Percentiles rank a stretch among this genome's conserved stretches.
phyloP scores from a whole-genome alignment of 2,329 filamentous ascomycete genomes.

The Graphium sp. region DNA sequence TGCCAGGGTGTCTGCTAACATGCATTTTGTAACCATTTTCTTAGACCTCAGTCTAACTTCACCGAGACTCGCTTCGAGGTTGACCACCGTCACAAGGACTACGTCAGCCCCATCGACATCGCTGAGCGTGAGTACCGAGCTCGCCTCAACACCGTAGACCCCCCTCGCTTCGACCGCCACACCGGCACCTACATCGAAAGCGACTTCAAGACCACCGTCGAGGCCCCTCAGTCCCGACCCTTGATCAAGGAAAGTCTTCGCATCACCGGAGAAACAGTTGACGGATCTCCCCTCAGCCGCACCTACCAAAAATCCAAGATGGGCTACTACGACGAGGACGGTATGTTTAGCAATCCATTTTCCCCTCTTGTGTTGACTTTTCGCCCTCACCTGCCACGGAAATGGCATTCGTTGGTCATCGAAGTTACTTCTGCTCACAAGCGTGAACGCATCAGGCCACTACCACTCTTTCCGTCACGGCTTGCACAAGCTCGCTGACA shows the following conservation, averaged over 20 bases:
- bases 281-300: conserved; percentile 25
- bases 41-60: conserved; percentile 24
- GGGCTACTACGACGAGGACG: conserved; percentile 49
- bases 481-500: conserved; percentile 39
- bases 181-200: conserved; percentile 11
- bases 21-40: conserved; percentile 7
- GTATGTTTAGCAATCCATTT: conserved; percentile 19
- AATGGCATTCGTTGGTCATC: not conserved
- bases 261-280: conserved; percentile 51
- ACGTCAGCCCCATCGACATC: conserved; percentile 38
- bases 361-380: conserved; percentile 1
- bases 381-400: not conserved
- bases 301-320: conserved; percentile 34
- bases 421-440: conserved; percentile 8
- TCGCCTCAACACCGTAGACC: conserved; percentile 29
- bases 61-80: conserved; percentile 51
- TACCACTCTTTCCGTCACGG: conserved; percentile 42
- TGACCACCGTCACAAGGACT: conserved; percentile 32
- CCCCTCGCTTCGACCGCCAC: conserved; percentile 9
- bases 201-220: no score
- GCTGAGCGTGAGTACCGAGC: conserved; percentile 51
- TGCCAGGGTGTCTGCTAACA: conserved; percentile 3
- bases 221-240: conserved; percentile 17
- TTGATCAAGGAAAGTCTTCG: no score
- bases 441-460: no score